Conservation (phyloP, 192 early-diverging fungal species). For the Gamsiella multidivaricata region DNA sequence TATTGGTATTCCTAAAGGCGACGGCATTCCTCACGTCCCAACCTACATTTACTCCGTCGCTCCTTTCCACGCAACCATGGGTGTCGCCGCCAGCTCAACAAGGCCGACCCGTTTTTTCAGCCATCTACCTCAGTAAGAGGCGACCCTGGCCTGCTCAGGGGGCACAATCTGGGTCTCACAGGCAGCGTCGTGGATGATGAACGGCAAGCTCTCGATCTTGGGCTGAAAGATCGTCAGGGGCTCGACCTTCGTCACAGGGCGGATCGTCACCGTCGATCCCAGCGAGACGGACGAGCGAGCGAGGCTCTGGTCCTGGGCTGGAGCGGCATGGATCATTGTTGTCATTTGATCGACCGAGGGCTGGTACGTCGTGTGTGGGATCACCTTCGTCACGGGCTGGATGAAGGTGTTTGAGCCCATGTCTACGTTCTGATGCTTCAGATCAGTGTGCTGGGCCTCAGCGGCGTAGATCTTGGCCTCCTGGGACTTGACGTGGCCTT, state of each 20-base stretch:
- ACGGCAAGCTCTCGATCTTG: slow-evolving; percentile 29
- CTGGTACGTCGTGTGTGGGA: slow-evolving; percentile 30
- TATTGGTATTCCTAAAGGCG: no score
- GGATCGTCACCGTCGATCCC: slow-evolving; percentile 36
- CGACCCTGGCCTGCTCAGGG: not conserved
- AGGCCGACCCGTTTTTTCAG: no score
- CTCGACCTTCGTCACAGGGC: slow-evolving; percentile 28
- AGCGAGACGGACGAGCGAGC: slow-evolving; percentile 20
- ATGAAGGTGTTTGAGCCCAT: slow-evolving; percentile 23
- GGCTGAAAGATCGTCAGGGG: slow-evolving; percentile 44
- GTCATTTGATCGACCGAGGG: slow-evolving; percentile 38
- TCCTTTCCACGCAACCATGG: no score
- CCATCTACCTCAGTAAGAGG: not conserved
- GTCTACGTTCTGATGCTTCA: slow-evolving; percentile 18
- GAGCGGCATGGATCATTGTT: slow-evolving; percentile 15
- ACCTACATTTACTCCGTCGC: no score
- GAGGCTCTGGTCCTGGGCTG: slow-evolving; percentile 1
- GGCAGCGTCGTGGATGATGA: slow-evolving; percentile 30
- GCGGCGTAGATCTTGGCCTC: slow-evolving; percentile 19
- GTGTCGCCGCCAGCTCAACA: no score
- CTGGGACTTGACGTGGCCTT: slow-evolving; percentile 23
- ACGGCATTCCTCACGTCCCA: no score
- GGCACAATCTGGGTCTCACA: not conserved
- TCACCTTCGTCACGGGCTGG: slow-evolving; percentile 31
- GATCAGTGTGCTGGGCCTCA: slow-evolving; percentile 1